Conservation (phyloP, 2,329 filamentous ascomycete species). For the Colletotrichum australisinense region DNA sequence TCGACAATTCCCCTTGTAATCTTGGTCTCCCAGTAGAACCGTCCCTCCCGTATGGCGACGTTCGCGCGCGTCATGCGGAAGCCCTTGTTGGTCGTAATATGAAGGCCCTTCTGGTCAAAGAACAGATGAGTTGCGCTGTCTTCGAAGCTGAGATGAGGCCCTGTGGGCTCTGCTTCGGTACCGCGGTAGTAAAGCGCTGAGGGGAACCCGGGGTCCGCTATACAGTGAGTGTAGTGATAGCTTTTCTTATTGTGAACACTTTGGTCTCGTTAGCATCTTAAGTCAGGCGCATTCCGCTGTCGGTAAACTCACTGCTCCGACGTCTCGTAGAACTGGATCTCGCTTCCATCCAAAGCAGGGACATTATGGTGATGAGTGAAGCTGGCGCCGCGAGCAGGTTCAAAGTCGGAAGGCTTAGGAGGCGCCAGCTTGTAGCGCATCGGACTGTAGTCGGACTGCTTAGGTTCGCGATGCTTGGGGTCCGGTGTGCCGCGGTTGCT, state of each 20-base stretch:
- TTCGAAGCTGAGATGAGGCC: constrained; percentile 89
- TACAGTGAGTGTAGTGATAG: constrained; percentile 91
- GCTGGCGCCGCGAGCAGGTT: constrained; percentile 66
- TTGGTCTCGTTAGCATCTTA: neutral
- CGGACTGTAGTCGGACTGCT: constrained; percentile 60
- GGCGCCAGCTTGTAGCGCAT: constrained; percentile 73
- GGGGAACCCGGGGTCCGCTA: constrained; percentile 88
- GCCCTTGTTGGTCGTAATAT: constrained; percentile 91
- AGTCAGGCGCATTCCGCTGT: neutral
- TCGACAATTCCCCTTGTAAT: constrained; percentile 80
- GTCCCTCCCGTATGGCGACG: constrained; percentile 87
- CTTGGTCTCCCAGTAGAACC: constrained; percentile 95
- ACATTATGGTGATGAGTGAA: constrained; percentile 68
- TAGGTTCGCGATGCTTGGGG: constrained; percentile 53
- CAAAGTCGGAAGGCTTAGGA: constrained; percentile 71
- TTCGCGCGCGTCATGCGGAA: constrained; percentile 94
- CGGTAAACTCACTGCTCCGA: constrained; percentile 69
- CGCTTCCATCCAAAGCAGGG: constrained; percentile 59
- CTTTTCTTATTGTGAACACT: constrained; percentile 75
- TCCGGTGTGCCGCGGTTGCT: constrained; percentile 69
- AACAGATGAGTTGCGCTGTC: constrained; percentile 89
- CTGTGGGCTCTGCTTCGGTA: constrained; percentile 86
- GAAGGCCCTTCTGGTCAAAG: constrained; percentile 79
- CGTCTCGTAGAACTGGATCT: constrained; percentile 70
- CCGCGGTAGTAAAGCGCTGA: constrained; percentile 90